Evolutionary conservation across 2,329 filamentous ascomycete species (phyloP).

Genomic region (Apiospora pterosperma): DNA sequence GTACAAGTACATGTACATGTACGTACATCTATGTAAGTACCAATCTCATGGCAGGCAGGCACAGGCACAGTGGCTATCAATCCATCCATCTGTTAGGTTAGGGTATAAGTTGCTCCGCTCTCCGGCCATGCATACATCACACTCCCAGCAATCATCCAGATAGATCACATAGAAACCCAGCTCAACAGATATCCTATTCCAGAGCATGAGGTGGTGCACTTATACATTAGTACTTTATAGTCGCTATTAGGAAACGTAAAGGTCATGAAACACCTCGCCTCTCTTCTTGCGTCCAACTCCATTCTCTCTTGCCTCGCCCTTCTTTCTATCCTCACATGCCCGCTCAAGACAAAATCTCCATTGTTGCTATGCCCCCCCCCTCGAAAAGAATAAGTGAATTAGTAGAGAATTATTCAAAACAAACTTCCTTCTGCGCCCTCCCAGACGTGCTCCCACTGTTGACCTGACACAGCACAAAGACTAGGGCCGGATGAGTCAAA

Average conservation of each 20-base stretch:
- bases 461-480: neutral
- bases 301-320: constrained; percentile 8
- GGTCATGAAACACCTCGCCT: constrained; percentile 15
- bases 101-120: neutral
- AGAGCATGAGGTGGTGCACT: constrained; percentile 6
- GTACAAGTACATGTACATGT: no score
- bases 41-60: no score
- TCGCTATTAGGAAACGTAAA: constrained; percentile 24
- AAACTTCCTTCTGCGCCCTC: neutral
- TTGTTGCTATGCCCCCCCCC: constrained; percentile 7
- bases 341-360: neutral
- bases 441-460: neutral
- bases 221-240: constrained; percentile 25
- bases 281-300: constrained; percentile 17
- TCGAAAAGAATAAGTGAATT: constrained; percentile 3
- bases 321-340: neutral
- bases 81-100: neutral
- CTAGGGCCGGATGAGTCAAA: neutral
- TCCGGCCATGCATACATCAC: neutral
- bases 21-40: no score
- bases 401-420: constrained; percentile 10
- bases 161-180: neutral
- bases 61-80: neutral
- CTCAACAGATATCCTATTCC: neutral
- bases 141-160: no score